Conservation (phyloP, 208 protist genomes). For the Acanthamoeba triangularis region DNA sequence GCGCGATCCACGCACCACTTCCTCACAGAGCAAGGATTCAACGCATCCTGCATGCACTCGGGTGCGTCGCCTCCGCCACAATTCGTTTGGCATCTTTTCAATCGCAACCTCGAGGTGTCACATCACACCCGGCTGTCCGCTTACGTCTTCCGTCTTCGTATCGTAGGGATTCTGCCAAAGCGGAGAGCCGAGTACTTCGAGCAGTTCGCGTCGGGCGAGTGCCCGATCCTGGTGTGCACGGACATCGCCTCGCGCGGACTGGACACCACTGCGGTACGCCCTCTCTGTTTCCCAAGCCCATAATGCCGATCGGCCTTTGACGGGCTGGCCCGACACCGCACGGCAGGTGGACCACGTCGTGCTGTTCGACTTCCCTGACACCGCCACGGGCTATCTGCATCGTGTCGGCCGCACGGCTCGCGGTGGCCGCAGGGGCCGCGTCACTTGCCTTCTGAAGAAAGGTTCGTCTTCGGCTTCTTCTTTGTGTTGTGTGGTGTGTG, state of each 20-base stretch:
- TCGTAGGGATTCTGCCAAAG: constrained; percentile 11
- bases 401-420: constrained; percentile 98
- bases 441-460: constrained; percentile 50
- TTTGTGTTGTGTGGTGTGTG: not conserved
- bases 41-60: constrained; percentile 38
- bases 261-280: constrained; percentile 20
- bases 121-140: not conserved
- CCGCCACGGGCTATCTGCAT: constrained; percentile 98
- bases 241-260: constrained; percentile 62
- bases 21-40: constrained; percentile 67
- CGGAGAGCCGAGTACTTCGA: constrained; percentile 59
- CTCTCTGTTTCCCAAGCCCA: too few species aligned
- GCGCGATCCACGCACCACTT: constrained; percentile 69
- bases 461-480: not conserved
- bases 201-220: constrained; percentile 15
- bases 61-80: not conserved
- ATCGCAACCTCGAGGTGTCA: not conserved
- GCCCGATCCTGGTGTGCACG: constrained; percentile 49
- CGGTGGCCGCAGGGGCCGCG: constrained; percentile 91
- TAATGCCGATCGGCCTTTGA: too few species aligned
- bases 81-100: not conserved
- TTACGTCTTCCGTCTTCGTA: not conserved
- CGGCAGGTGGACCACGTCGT: constrained; percentile 96
- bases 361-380: constrained; percentile 98
- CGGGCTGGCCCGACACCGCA: constrained; percentile 98